These are phyloP conservation scores for Leccinum ochraceum DNA, from an alignment of 768 basidiomycete genomes.

Conservation along the genomic window DNA sequence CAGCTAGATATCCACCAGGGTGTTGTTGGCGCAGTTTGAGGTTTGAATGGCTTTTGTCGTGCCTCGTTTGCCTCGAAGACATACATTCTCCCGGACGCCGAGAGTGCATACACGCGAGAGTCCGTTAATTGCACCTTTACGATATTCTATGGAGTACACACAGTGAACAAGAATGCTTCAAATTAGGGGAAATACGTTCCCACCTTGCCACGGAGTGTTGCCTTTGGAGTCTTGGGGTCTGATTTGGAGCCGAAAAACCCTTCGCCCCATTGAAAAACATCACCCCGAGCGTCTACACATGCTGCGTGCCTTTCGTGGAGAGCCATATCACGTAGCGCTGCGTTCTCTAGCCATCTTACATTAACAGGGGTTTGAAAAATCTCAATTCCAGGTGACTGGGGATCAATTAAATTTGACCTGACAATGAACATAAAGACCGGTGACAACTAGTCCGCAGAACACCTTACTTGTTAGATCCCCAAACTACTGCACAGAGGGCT, in stretches of 20 bases:
- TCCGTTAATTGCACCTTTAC: slow-evolving; percentile 59
- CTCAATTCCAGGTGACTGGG: slow-evolving; percentile 39
- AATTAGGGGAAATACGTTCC: slow-evolving; percentile 6
- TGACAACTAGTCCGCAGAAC: neutral
- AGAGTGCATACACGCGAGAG: slow-evolving; percentile 73
- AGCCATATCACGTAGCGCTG: slow-evolving; percentile 72
- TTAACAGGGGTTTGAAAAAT: slow-evolving; percentile 51
- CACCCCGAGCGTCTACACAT: slow-evolving; percentile 57
- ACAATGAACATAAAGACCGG: slow-evolving; percentile 3
- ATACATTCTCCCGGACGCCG: slow-evolving; percentile 74
- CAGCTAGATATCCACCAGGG: slow-evolving; percentile 65
- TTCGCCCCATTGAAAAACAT: slow-evolving; percentile 84
- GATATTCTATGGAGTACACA: slow-evolving; percentile 55
- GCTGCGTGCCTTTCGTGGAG: slow-evolving; percentile 68
- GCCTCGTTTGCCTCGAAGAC: slow-evolving; percentile 55
- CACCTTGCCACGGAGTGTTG: slow-evolving; percentile 69
- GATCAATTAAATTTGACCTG: slow-evolving; percentile 50
- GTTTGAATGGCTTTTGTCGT: slow-evolving; percentile 45
- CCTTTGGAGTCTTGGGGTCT: slow-evolving; percentile 40
- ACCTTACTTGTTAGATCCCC: slow-evolving; percentile 75
- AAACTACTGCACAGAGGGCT: slow-evolving; percentile 54
- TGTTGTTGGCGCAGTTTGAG: slow-evolving; percentile 44
- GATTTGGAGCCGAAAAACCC: slow-evolving; percentile 49
- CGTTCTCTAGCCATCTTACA: slow-evolving; percentile 59
- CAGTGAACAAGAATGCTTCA: neutral